Conservation (phyloP, 306 rosid genomes). For the Vigna radiata region DNA sequence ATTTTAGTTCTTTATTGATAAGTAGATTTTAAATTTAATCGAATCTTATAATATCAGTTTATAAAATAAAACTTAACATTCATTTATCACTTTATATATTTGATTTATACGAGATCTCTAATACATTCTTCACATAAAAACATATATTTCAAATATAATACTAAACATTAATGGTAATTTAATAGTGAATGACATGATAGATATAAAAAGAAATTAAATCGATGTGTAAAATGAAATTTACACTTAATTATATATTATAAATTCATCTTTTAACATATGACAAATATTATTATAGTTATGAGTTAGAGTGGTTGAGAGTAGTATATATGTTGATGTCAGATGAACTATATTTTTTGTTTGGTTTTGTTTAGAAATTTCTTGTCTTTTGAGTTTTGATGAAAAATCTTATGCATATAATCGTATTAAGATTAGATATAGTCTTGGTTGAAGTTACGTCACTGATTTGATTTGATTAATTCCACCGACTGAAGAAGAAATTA, state of each 20-base stretch:
- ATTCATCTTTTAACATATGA: too few relatives aligned
- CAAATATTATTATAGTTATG: neutral
- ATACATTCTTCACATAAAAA: too few relatives aligned
- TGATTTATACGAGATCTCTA: rapidly evolving
- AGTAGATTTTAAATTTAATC: too few relatives aligned
- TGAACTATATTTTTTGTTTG: slow-evolving; percentile 36
- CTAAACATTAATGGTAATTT: rapidly evolving
- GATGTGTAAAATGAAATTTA: too few relatives aligned
- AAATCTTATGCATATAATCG: slow-evolving; percentile 2
- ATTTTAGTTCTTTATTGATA: too few relatives aligned
- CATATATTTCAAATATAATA: too few relatives aligned
- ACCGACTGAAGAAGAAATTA: neutral
- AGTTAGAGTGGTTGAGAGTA: neutral
- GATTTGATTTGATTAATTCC: neutral
- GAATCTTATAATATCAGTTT: too few relatives aligned
- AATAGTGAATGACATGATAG: too few relatives aligned
- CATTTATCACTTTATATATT: too few relatives aligned
- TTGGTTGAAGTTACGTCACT: slow-evolving; percentile 9
- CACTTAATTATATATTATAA: too few relatives aligned
- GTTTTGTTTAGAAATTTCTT: slow-evolving; percentile 35
- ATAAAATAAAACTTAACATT: too few relatives aligned
- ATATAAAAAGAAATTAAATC: too few relatives aligned
- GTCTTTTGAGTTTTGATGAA: neutral
- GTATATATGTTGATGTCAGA: neutral
- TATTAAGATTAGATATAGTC: neutral